Evolutionary conservation across 2,329 filamentous ascomycete genomes (phyloP), one percentile per base, ranked within the genome.

Genomic region (Fusarium stilboides): DNA sequence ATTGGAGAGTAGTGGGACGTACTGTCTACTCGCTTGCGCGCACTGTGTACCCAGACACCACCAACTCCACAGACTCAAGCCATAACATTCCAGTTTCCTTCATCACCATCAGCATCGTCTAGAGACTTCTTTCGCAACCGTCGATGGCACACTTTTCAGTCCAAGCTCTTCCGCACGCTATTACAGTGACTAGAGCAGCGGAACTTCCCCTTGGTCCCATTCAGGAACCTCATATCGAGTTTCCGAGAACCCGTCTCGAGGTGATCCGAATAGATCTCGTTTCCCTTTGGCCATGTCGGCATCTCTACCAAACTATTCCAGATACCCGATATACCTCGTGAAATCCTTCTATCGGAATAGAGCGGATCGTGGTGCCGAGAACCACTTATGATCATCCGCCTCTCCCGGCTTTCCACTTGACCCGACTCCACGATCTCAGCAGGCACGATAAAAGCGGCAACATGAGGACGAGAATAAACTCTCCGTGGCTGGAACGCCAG

Each of bases 61-160:
- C 12, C 3, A 2, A 7, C 28, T 55, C 54, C 47, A 51, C 45
- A 42, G 13, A 43, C 31, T 56, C 37, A 49, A 47, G 40, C 43
- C 56, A 66, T 50, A 45, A 17, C 68, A 70, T 70, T 70, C 68
- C 68, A 69, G 24, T 20, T 14, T 46, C 40, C 31, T 56, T 31
- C 53, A 56, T 60, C 54, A 50, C 34, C 43, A 44, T 46, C 36
- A 40, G 42, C 36, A 39, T 44, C 45, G 34, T 56, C 40, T 46
- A 44, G 31, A 51, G 22, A 24, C 42, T 54, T 36, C 36, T 60
- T 26, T 64, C 13, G 33, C 44, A 64, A 46, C 36, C 50, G 13
- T 28, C 24, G n/a, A 64, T 9, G 31, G 53, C 43, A 54, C 26
- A 54, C 12, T 42, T 65, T 54, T 19, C 2, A 20, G 5, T 19